These are phyloP conservation scores for Chenopodium berlandieri DNA, from an alignment of 148 eudicot genomes.

Conservation along the genomic window DNA sequence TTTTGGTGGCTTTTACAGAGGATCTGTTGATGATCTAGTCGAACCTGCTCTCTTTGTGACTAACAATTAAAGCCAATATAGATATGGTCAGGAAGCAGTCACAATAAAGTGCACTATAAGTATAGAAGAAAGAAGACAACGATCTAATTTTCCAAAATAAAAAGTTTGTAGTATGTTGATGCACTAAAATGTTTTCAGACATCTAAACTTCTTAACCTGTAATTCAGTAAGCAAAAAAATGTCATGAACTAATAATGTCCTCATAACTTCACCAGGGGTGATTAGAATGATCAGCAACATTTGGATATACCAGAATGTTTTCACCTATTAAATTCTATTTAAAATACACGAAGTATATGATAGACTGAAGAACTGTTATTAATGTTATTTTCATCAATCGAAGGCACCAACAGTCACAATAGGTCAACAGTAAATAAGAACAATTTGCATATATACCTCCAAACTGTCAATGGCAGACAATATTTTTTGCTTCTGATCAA, in stretches of 20 bases:
- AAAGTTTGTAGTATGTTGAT: background rate
- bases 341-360: too few species aligned
- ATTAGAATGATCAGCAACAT: background rate
- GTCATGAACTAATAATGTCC: too few species aligned
- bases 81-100: background rate
- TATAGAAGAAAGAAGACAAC: background rate
- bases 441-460: slow-evolving; percentile 46
- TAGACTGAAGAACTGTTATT: too few species aligned
- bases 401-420: background rate
- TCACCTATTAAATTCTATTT: background rate
- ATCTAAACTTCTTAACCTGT: background rate
- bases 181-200: background rate
- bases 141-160: background rate
- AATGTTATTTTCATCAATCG: background rate
- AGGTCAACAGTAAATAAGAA: background rate
- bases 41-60: slow-evolving; percentile 65
- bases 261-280: background rate
- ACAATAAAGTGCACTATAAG: background rate
- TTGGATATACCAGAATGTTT: background rate
- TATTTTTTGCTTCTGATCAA: slow-evolving; percentile 48
- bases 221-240: background rate
- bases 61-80: slow-evolving; percentile 31
- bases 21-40: slow-evolving; percentile 67
- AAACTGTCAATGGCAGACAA: slow-evolving; percentile 40
- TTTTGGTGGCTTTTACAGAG: slow-evolving; percentile 72